These are phyloP conservation scores for Umbelopsis sp. DNA, from an alignment of 192 early-diverging fungal genomes.

Conservation along the genomic window DNA sequence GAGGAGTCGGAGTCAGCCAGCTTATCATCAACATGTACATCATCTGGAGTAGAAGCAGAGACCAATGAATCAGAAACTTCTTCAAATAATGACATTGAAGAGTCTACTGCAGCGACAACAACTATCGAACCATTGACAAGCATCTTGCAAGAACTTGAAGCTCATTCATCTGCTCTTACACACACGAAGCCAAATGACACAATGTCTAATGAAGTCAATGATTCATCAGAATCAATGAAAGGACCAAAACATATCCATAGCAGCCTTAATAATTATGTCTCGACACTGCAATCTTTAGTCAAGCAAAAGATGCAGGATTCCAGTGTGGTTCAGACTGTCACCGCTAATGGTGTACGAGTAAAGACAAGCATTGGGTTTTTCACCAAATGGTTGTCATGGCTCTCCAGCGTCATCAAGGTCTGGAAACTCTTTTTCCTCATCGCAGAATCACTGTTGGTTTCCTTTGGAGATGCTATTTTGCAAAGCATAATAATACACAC, in stretches of 20 bases:
- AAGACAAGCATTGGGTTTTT: neutral
- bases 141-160: neutral
- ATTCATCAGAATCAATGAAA: neutral
- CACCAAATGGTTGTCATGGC: constrained; percentile 2
- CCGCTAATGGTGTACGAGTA: neutral
- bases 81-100: no score
- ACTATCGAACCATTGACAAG: no score
- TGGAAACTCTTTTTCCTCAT: constrained; percentile 15
- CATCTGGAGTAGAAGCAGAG: no score
- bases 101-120: no score
- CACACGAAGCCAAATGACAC: neutral
- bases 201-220: neutral
- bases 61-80: no score
- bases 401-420: neutral
- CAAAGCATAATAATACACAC: constrained; percentile 11
- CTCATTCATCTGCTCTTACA: neutral
- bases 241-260: constrained; percentile 1
- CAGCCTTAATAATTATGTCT: neutral
- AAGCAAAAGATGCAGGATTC: neutral
- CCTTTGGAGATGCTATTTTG: constrained; percentile 9
- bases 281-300: neutral
- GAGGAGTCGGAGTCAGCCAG: no score
- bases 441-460: neutral
- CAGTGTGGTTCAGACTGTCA: neutral
- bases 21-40: no score